Percentiles rank a stretch among this genome's conserved stretches.
Conservation (phyloP, 495 filamentous ascomycete genomes). For the Lentithecium fluviatile region DNA sequence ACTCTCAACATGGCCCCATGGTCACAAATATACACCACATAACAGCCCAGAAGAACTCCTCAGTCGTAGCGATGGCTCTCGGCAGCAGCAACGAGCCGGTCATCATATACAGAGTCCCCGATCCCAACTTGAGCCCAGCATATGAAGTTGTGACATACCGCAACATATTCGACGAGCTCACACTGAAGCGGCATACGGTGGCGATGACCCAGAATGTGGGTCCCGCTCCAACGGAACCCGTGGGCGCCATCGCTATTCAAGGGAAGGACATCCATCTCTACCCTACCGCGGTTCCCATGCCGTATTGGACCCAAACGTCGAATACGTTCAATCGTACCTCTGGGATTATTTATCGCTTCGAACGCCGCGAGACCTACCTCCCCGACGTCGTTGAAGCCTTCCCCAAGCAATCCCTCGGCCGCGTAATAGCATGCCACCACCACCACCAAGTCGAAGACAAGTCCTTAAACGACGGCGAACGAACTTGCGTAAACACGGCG, state of each 20-base stretch:
- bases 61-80: conserved; percentile 14
- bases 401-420: conserved; percentile 9
- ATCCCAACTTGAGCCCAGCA: background rate
- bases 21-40: conserved; percentile 12
- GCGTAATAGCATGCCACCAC: conserved; percentile 16
- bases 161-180: conserved; percentile 1
- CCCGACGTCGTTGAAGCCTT: conserved; percentile 19
- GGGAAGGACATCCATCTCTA: conserved; percentile 1
- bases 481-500: conserved; percentile 27
- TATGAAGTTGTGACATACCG: background rate
- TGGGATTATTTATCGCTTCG: background rate
- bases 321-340: background rate
- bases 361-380: conserved; percentile 13
- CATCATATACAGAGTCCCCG: background rate
- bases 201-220: background rate
- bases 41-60: background rate
- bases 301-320: conserved; percentile 5
- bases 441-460: conserved; percentile 11
- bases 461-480: conserved; percentile 8
- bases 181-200: background rate
- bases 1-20: conserved; percentile 15
- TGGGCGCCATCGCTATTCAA: background rate
- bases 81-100: background rate
- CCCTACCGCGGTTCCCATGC: conserved; percentile 12
- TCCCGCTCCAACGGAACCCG: background rate